These are phyloP conservation scores for Amanita muscaria DNA, from an alignment of 768 basidiomycete species.

Conservation along the genomic window DNA sequence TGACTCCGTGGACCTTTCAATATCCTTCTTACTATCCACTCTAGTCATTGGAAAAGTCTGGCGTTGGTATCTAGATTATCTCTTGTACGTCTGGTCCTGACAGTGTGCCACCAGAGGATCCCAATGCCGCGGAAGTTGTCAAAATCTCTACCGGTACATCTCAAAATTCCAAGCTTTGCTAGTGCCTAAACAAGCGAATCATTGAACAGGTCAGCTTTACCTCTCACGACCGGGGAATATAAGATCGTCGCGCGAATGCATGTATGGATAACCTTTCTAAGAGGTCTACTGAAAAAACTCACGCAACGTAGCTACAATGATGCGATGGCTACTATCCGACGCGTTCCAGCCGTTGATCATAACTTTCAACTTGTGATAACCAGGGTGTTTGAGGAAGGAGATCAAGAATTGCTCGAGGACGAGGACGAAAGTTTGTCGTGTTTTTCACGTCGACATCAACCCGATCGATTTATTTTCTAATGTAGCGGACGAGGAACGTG, in stretches of 20 bases:
- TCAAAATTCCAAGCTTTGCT: neutral
- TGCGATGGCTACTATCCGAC: slow-evolving; percentile 88
- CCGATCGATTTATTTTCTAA: neutral
- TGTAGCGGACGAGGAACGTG: slow-evolving; percentile 87
- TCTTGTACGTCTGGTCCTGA: slow-evolving; percentile 17
- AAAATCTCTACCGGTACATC: slow-evolving; percentile 70
- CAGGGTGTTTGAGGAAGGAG: slow-evolving; percentile 95
- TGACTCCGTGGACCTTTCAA: neutral
- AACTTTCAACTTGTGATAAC: slow-evolving; percentile 90
- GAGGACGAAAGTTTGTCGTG: slow-evolving; percentile 74
- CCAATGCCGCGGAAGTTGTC: slow-evolving; percentile 90
- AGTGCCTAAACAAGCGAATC: slow-evolving; percentile 4
- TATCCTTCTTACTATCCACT: slow-evolving; percentile 13
- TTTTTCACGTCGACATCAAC: neutral
- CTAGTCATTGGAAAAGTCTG: slow-evolving; percentile 88
- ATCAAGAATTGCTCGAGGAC: slow-evolving; percentile 90
- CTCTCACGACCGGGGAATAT: slow-evolving; percentile 87
- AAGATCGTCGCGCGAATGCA: slow-evolving; percentile 92
- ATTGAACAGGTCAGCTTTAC: slow-evolving; percentile 60
- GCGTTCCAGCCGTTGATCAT: slow-evolving; percentile 67
- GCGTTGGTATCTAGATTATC: slow-evolving; percentile 52
- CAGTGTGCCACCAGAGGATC: slow-evolving; percentile 56
- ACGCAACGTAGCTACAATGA: slow-evolving; percentile 70
- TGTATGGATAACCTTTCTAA: slow-evolving; percentile 36
- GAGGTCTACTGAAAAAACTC: slow-evolving; percentile 4